Conservation (phyloP, 2,329 filamentous ascomycete genomes). For the Talaromyces sp. region DNA sequence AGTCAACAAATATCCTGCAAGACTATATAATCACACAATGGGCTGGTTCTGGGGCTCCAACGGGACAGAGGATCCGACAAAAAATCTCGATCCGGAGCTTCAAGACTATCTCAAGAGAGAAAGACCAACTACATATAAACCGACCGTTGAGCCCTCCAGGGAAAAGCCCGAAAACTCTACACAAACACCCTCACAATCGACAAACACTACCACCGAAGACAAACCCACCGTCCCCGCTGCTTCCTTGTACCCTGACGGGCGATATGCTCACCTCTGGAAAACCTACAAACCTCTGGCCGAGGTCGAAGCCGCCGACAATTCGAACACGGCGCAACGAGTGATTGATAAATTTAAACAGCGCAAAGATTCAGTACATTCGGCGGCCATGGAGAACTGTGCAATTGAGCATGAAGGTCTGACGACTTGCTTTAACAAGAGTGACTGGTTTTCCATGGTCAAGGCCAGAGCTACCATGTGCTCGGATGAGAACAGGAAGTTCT, state of each 20-base stretch:
- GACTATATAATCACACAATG: slow-evolving; percentile 40
- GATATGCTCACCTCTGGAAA: slow-evolving; percentile 88
- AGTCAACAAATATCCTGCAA: too few relatives aligned
- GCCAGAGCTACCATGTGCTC: slow-evolving; percentile 70
- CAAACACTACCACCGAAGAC: slow-evolving; percentile 27
- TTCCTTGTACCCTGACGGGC: slow-evolving; percentile 64
- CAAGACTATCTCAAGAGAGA: slow-evolving; percentile 82
- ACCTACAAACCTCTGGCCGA: slow-evolving; percentile 72
- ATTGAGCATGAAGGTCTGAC: slow-evolving; percentile 79
- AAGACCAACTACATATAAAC: slow-evolving; percentile 55
- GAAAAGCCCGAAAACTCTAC: slow-evolving; percentile 24
- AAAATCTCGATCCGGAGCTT: slow-evolving; percentile 75
- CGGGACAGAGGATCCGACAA: slow-evolving; percentile 57
- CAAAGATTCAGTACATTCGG: slow-evolving; percentile 69
- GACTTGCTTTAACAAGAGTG: slow-evolving; percentile 73
- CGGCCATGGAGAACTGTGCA: slow-evolving; percentile 90
- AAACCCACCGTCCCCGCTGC: slow-evolving; percentile 37
- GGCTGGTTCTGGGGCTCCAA: slow-evolving; percentile 60
- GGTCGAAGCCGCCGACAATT: slow-evolving; percentile 64
- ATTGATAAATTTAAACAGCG: slow-evolving; percentile 81
- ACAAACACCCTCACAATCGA: slow-evolving; percentile 24
- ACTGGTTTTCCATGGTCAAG: slow-evolving; percentile 55
- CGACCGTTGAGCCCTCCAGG: slow-evolving; percentile 18
- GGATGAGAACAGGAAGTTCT: slow-evolving; percentile 70
- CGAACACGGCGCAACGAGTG: slow-evolving; percentile 76